Conservation (phyloP, 805 yeast genomes). For the Starmerella apis region DNA sequence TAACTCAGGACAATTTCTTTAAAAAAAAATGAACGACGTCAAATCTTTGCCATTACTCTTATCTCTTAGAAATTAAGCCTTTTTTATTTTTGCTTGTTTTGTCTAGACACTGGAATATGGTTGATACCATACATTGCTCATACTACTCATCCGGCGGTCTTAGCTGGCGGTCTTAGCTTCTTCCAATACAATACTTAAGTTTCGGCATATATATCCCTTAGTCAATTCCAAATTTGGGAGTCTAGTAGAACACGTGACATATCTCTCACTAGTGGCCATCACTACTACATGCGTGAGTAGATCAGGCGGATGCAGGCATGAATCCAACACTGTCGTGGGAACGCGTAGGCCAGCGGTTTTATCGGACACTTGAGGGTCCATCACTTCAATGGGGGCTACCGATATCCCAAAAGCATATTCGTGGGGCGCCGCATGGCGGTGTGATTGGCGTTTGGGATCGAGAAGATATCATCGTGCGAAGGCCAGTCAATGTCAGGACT, state of each 20-base stretch:
- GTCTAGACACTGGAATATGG: too few species aligned
- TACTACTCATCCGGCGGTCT: too few species aligned
- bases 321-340: conserved; percentile 54
- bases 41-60: too few species aligned
- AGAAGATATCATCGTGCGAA: conserved; percentile 12
- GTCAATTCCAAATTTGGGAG: too few species aligned
- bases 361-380: conserved; percentile 50
- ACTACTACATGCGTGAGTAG: neutral
- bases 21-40: too few species aligned
- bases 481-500: conserved; percentile 2
- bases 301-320: conserved; percentile 1
- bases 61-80: too few species aligned
- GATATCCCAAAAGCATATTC: conserved; percentile 37
- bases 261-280: neutral
- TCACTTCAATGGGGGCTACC: conserved; percentile 42
- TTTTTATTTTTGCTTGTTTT: too few species aligned
- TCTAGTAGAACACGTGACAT: neutral
- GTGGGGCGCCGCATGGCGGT: conserved; percentile 45
- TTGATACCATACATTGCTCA: too few species aligned
- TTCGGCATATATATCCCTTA: too few species aligned
- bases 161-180: too few species aligned
- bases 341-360: conserved; percentile 58
- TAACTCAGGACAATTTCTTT: too few species aligned
- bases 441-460: conserved; percentile 39
- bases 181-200: too few species aligned